Base-by-base conservation (phyloP, 75 land plant genomes). In the Pseudotsuga menziesii region DNA sequence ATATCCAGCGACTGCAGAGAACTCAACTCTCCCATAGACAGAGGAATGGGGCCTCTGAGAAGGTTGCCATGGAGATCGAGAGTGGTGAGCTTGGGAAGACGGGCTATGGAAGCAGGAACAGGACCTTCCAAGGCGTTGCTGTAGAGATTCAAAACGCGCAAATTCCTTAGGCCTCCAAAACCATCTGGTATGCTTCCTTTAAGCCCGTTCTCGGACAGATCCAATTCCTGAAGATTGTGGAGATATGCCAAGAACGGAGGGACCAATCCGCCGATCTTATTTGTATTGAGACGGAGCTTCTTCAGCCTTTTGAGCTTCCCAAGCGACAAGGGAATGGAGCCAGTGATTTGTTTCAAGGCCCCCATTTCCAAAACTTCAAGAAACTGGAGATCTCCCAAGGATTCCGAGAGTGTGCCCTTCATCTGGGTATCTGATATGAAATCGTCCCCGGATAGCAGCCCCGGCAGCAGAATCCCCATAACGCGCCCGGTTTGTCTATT, bases 211-310 rank as follows among this genome's bases (percentile, higher is more conserved):
- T 60, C 70, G n/a, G 87, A 81, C 44, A 91, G 62, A 69, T 91
- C 83, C 26, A 91, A 85, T 19, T 54, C 26, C 25, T 75, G 75
- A 14, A 91, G 89, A 4, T 61, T 20, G 1, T 57, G 14, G 14
- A 91, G 58, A 27, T 61, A 56, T 29, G 84, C 81, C 14, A 91
- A n/a, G 8, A 15, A 25, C 1, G 44, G 55, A 55, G 98, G 98
- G 58, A 96, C 84, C 4, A 70, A 70, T n/a, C 94, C 97, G 23
- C 73, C 76, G 72, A 94, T 41, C n/a, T 77, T 69, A 81, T 94
- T 94, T 32, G 81, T 81, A 75, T 87, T 85, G 75, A 94, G 70
- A 59, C 85, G 83, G 54, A 94, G 89, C 57, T 78, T 75, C 74
- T 57, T 80, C 52, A 94, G 72, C 73, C 44, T 25, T 26, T 54